These are phyloP conservation scores for Colletotrichum abscissum DNA, from an alignment of 2,329 filamentous ascomycete species.

Conservation along the genomic window DNA sequence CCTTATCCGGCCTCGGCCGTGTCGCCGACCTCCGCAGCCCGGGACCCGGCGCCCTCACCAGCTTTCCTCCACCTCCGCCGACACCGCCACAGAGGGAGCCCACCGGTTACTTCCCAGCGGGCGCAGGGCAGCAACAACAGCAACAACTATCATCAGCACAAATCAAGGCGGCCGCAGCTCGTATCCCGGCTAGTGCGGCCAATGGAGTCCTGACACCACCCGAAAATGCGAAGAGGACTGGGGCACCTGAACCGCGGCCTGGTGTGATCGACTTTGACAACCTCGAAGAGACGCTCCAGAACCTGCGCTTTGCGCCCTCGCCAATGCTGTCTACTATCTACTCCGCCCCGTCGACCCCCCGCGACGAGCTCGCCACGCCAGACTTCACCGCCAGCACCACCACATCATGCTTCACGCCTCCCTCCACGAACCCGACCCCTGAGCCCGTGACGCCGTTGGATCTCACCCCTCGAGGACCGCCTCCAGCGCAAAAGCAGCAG, in stretches of 20 bases:
- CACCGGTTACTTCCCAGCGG: background rate
- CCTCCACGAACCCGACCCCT: conserved; percentile 31
- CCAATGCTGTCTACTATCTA: conserved; percentile 34
- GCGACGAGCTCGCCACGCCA: conserved; percentile 18
- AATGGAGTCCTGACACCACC: background rate
- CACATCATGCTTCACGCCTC: conserved; percentile 28
- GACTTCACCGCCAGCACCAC: conserved; percentile 23
- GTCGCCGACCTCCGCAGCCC: conserved; percentile 13
- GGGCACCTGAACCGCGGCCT: background rate
- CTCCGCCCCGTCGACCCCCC: conserved; percentile 25
- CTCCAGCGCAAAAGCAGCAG: background rate
- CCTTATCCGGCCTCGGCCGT: background rate
- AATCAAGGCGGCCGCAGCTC: background rate
- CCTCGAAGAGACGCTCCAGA: conserved; percentile 27
- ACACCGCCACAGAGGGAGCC: conserved; percentile 21
- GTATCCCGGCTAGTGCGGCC: background rate
- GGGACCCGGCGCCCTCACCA: conserved; percentile 26
- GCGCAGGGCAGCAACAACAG: background rate
- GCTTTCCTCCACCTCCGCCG: conserved; percentile 27
- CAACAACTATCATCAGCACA: background rate
- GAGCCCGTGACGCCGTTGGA: conserved; percentile 14
- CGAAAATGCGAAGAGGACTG: background rate
- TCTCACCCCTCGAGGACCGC: conserved; percentile 9
- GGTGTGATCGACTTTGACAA: conserved; percentile 26
- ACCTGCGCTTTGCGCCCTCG: conserved; percentile 32